Percentiles rank a stretch among this genome's conserved stretches.
Conservation (phyloP, 805 yeast species). For the Saturnispora hagleri region DNA sequence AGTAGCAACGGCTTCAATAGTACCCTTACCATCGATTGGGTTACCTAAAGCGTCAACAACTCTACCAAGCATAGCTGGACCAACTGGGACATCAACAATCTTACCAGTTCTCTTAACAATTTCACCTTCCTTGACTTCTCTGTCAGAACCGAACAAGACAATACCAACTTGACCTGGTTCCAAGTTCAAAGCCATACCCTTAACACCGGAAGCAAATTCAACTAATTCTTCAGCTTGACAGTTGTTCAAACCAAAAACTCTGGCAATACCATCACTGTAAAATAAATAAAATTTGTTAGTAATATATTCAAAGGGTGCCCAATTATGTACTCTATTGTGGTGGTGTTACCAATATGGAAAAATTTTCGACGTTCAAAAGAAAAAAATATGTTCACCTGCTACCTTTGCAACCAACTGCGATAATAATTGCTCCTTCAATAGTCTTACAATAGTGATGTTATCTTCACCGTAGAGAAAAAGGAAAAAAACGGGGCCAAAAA, state of each 20-base stretch:
- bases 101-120: constrained; percentile 99
- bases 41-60: constrained; percentile 98
- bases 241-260: constrained; percentile 99
- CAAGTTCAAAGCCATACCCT: constrained; percentile 99
- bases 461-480: neutral
- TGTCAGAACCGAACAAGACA: constrained; percentile 98
- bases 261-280: constrained; percentile 98
- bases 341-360: neutral
- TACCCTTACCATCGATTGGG: constrained; percentile 99
- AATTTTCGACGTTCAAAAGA: neutral
- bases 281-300: neutral
- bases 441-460: neutral
- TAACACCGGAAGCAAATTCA: constrained; percentile 98
- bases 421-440: neutral
- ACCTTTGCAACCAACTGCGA: neutral
- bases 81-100: constrained; percentile 98
- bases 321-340: neutral
- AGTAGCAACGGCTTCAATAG: constrained; percentile 74
- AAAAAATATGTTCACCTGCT: neutral
- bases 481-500: neutral
- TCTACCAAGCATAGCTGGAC: constrained; percentile 97
- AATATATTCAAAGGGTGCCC: constrained; percentile 5
- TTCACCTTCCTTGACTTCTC: constrained; percentile 98
- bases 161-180: constrained; percentile 99
- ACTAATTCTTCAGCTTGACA: constrained; percentile 99